Evolutionary conservation across 176 grass and related monocot genomes (phyloP).

Genomic region (Carex pumila): DNA sequence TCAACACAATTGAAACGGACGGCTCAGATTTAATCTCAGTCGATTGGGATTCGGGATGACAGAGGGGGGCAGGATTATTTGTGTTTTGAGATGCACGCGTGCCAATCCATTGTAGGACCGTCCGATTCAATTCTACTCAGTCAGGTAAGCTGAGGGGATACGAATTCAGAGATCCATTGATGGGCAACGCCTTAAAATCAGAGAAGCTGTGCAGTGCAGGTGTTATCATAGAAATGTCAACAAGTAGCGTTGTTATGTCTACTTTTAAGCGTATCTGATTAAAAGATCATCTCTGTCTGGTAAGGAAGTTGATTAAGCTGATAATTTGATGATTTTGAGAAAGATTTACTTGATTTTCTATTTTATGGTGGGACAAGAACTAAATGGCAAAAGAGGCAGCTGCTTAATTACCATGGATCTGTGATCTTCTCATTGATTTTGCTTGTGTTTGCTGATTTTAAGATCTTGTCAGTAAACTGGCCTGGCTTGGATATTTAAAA

Average conservation of each 20-base stretch:
- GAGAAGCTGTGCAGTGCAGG: too few species aligned
- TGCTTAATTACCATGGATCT: not conserved
- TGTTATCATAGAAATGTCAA: not conserved
- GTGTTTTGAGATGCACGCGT: too few species aligned
- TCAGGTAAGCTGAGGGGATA: too few species aligned
- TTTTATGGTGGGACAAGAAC: not conserved
- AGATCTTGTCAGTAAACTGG: not conserved
- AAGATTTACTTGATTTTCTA: not conserved
- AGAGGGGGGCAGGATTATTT: too few species aligned
- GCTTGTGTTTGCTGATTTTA: not conserved
- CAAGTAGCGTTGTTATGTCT: not conserved
- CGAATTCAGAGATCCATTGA: too few species aligned
- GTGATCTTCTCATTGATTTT: not conserved
- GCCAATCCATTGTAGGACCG: too few species aligned
- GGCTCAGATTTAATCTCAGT: too few species aligned
- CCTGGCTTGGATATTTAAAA: too few species aligned
- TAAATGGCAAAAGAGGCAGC: not conserved
- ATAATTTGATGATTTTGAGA: not conserved
- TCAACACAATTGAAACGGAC: too few species aligned
- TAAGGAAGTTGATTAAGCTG: not conserved
- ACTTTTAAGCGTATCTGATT: not conserved
- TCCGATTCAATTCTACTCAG: too few species aligned
- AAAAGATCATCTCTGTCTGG: not conserved
- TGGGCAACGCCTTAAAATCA: too few species aligned
- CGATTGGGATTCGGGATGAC: too few species aligned